Evolutionary conservation across 371 early-diverging fungal genomes (phyloP), one percentile per base, ranked within the genome.

Genomic region (Syncephalastrum monosporum): DNA sequence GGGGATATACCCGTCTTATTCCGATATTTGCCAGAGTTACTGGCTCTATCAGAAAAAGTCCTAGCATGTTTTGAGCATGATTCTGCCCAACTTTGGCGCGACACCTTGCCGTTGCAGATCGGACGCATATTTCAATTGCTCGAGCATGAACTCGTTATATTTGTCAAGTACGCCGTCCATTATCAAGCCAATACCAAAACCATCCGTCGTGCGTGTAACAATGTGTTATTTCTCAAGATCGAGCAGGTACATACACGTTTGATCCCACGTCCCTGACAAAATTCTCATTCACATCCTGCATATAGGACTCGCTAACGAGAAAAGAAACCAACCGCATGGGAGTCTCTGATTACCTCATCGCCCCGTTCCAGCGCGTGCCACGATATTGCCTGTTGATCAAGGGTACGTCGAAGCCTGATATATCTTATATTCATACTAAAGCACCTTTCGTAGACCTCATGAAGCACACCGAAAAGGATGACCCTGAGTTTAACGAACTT

Each of bases 151-250:
- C 54, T 72, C 49, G 70, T 63, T 14, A 69, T 72, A 24, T 77
- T 74, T 65, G 47, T 74, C 8, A 69, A 72, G 64, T 77, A 77
- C 57, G 68, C 78, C 42, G 60, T 72, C 38, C 75, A 77, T 55
- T 77, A 74, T 57, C 67, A 67, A 59, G 25, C 67, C 52, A 67
- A 74, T 54, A 60, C 56, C 24, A 77, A 74, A 53, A 29, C 57
- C 5, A 72, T 77, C 25, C 61, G 67, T 47, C 64, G 62, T 42
- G 74, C 74, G 47, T 74, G 74, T 47, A 70, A 63, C 33, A 74
- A 77, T 57, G 64, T 63, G 12, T 47, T 74, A 13, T 72, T 74
- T 51, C 38, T 66, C 7, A 77, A 74, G 44, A 74, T 77, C 44
- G 67, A 77, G 42, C 78, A 71, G 60, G 75, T 75, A 68, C 38